Base-by-base conservation (phyloP, 495 filamentous ascomycete species). In the Penicillium bovifimosum region DNA sequence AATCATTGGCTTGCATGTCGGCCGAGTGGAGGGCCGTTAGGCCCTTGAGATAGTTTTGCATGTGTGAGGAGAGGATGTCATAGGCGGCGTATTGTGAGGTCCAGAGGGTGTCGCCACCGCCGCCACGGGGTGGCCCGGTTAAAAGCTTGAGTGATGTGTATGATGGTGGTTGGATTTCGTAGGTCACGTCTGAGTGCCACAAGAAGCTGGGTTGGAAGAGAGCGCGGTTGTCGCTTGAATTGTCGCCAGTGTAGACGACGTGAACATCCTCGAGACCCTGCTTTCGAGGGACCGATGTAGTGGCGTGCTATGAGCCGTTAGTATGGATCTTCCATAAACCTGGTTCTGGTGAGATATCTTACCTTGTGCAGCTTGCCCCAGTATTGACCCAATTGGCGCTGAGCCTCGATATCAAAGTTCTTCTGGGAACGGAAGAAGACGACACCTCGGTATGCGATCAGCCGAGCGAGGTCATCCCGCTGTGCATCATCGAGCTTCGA, bases 21-120 rank as follows among this genome's bases (percentile, higher is more conserved):
- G 85, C 84, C 11, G 82, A 85, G 65, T 91, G 87, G 10, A 86
- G 68, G 6, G 87, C 88, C 5, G 80, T 83, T 40, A 91, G 73
- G 20, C 80, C 76, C 51, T 90, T 85, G 2, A 91, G 80, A 40
- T 86, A 82, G 41, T 77, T 82, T 59, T 88, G 84, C 76, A 91
- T 87, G 17, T 75, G 75, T 0, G 73, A 63, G 1, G 86, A 90
- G 10, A 92, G 76, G 1, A 77, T 65, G 52, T 87, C 83, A 55
- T 90, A 91, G 13, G 86, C 86, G 3, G 79, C 85, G 48, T 86
- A 86, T 53, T 87, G 84, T 3, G 83, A 87, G 0, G 81, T 78
- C 86, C 86, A 90, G 9, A 82, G 79, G 0, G 87, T 91, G 54
- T 90, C 87, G 35, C 87, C 87, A 20, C 87, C 87, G 8, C 84